Evolutionary conservation across 805 yeast species (phyloP).

Genomic region (Maudiozyma turicensis): DNA sequence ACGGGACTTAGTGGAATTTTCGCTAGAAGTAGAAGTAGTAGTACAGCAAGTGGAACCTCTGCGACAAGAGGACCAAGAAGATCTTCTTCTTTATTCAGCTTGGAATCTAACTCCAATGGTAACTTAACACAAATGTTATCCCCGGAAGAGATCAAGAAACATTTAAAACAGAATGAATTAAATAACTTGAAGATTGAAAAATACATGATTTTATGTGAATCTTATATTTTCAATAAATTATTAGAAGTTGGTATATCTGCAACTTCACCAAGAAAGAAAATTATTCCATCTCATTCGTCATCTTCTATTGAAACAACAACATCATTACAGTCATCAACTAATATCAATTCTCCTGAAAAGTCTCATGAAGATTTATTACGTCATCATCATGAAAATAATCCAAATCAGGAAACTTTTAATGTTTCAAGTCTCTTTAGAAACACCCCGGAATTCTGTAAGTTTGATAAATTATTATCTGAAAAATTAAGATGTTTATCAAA

Average conservation of each 20-base stretch:
- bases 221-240: constrained; percentile 20
- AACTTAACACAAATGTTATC: constrained; percentile 21
- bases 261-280: constrained; percentile 6
- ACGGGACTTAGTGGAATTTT: constrained; percentile 30
- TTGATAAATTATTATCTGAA: constrained; percentile 17
- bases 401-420: constrained; percentile 10
- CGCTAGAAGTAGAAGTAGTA: constrained; percentile 27
- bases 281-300: background rate
- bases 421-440: constrained; percentile 23
- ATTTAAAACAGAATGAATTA: constrained; percentile 18
- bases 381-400: background rate
- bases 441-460: constrained; percentile 26
- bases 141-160: constrained; percentile 25
- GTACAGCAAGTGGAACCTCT: constrained; percentile 12
- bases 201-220: constrained; percentile 26
- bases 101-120: constrained; percentile 11
- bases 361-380: background rate
- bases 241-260: constrained; percentile 27
- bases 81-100: constrained; percentile 25
- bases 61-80: constrained; percentile 17
- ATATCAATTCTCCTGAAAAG: background rate
- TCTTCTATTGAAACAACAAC: background rate
- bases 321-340: background rate
- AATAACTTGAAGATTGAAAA: constrained; percentile 21
- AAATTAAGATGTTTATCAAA: constrained; percentile 16